phyloP scores from a whole-genome alignment of 495 filamentous ascomycete species.

The Neurospora africana region DNA sequence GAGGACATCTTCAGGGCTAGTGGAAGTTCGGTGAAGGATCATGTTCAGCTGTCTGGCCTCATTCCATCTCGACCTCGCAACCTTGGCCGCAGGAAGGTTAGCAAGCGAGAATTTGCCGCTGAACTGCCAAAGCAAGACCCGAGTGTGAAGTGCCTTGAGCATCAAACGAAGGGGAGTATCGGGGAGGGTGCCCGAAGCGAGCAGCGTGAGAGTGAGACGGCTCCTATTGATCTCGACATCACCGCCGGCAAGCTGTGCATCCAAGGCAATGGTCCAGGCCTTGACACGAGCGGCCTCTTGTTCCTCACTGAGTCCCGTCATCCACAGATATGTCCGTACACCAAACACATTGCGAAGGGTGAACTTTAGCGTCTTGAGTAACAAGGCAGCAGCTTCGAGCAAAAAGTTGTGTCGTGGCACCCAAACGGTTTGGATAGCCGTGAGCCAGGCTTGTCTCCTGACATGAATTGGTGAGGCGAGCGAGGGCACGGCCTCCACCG shows the following conservation, averaged over 20 bases:
- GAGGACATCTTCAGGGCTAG: constrained; percentile 49
- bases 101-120: constrained; percentile 16
- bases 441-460: constrained; percentile 84
- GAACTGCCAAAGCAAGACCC: constrained; percentile 75
- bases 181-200: constrained; percentile 81
- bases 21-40: constrained; percentile 22
- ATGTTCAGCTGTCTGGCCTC: constrained; percentile 58
- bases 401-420: constrained; percentile 81
- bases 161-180: constrained; percentile 76
- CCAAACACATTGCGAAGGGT: constrained; percentile 71
- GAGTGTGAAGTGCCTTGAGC: constrained; percentile 85
- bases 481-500: constrained; percentile 48
- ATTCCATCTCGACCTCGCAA: constrained; percentile 72
- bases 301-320: constrained; percentile 73
- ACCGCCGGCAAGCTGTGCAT: constrained; percentile 90
- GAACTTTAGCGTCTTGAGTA: constrained; percentile 70
- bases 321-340: constrained; percentile 58
- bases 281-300: constrained; percentile 80
- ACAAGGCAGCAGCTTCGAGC: constrained; percentile 72
- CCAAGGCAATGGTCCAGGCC: constrained; percentile 88
- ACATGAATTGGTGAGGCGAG: constrained; percentile 76
- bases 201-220: constrained; percentile 73
- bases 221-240: constrained; percentile 84
- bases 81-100: constrained; percentile 47
- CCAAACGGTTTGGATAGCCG: constrained; percentile 87